Evolutionary conservation across 306 rosid species (phyloP), one percentile per base, ranked within the genome.

Genomic region (Glycine soja): DNA sequence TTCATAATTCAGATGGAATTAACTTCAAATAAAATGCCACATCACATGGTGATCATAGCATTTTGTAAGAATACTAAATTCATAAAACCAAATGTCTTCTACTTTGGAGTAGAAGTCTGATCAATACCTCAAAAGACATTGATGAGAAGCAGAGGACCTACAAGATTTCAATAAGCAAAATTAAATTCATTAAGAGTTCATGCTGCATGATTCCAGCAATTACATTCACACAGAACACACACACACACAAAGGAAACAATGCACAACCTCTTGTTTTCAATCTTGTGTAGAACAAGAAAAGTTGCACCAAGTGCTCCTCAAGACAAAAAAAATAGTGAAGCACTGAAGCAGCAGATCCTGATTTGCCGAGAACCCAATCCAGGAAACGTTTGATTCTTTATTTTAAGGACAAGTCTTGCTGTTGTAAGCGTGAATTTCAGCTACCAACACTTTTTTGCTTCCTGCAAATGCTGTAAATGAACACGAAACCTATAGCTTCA

Each of bases 271-370:
- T 86, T 90, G 61, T 84, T 90, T 85, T 92, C 90, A 59, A 81
- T 70, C 81, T 87, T 92, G 63, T 91, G 97, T 32, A 87, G 90
- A 84, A 94, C 92, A 36, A 94, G 97, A 88, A 86, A 94, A 64
- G 97, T 90, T 8, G 94, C 84, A 74, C 97, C 97, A 30, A 92
- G 89, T 19, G 97, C 87, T 48, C 98, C 97, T 86, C 97, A n/a
- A n/a, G n/a, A n/a, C n/a, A n/a, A 32, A 53, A 82, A 7, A 7
- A 81, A 63, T 62, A 69, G 61, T 66, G 75, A 74, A 75, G 50
- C 63, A 80, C 83, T 19, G 65, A 77, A 83, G 81, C 42, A 48
- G 83, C 76, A 67, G 88, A 86, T 82, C 84, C 87, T 82, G 83
- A 70, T 53, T 59, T 72, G 70, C 61, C 69, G 78, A 16, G 69